Percentiles rank a stretch among this genome's conserved stretches.
These are phyloP conservation scores for Thelonectria olida DNA, from an alignment of 2,329 filamentous ascomycete species.

Conservation along the genomic window DNA sequence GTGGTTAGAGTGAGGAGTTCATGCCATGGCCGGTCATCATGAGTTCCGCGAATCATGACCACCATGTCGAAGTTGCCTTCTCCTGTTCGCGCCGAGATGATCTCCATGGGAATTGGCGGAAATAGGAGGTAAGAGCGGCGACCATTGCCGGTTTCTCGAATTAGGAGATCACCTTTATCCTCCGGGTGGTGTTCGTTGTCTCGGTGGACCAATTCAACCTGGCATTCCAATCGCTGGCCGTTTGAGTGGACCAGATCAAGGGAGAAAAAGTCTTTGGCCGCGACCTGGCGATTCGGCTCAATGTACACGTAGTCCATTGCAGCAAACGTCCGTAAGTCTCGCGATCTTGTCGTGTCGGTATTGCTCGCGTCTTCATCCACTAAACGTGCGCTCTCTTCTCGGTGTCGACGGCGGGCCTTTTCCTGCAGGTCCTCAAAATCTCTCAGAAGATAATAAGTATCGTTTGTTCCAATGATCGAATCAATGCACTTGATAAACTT, in stretches of 20 bases:
- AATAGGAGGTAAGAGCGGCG: constrained; percentile 86
- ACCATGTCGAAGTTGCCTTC: constrained; percentile 77
- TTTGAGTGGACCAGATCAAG: constrained; percentile 87
- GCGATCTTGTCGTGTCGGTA: constrained; percentile 82
- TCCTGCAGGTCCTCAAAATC: constrained; percentile 78
- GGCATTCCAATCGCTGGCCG: constrained; percentile 88
- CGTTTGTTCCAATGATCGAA: constrained; percentile 60
- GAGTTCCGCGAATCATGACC: constrained; percentile 82
- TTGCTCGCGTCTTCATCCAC: constrained; percentile 86
- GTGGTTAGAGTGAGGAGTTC: constrained; percentile 83
- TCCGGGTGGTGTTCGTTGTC: constrained; percentile 77
- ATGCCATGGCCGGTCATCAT: constrained; percentile 77
- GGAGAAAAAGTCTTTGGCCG: constrained; percentile 89
- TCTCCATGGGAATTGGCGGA: constrained; percentile 79
- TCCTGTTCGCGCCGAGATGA: constrained; percentile 82
- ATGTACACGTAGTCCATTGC: constrained; percentile 76
- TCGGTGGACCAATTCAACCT: constrained; percentile 85
- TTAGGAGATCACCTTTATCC: constrained; percentile 83
- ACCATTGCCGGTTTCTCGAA: constrained; percentile 85
- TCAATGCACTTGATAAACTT: constrained; percentile 81
- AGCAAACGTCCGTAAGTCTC: constrained; percentile 81
- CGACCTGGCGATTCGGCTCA: constrained; percentile 82
- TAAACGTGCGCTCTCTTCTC: constrained; percentile 74
- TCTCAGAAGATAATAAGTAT: constrained; percentile 50
- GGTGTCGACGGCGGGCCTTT: constrained; percentile 73